Conservation (phyloP, 176 grass and related monocot genomes). For the Elaeis guineensis region DNA sequence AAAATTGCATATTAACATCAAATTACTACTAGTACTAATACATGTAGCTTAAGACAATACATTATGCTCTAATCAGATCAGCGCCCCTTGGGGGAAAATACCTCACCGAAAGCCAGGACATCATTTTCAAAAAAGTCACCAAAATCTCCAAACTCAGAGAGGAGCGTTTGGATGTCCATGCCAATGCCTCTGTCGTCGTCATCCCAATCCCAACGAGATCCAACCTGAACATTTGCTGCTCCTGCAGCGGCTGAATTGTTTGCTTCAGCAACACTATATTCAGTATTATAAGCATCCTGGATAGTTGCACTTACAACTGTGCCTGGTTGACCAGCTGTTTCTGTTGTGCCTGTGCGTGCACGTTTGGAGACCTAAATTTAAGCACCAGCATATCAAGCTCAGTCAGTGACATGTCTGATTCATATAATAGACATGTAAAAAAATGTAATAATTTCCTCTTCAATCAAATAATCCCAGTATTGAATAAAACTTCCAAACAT, state of each 20-base stretch:
- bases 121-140: constrained; percentile 84
- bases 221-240: constrained; percentile 32
- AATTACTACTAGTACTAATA: too few species aligned
- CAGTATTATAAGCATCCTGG: constrained; percentile 23
- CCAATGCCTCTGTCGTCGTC: constrained; percentile 55
- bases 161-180: constrained; percentile 73
- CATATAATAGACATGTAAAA: too few species aligned
- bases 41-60: too few species aligned
- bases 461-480: too few species aligned
- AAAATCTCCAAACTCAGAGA: constrained; percentile 94
- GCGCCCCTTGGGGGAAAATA: constrained; percentile 14
- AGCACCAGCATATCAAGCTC: constrained; percentile 18
- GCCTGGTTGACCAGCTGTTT: constrained; percentile 57
- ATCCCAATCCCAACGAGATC: constrained; percentile 56
- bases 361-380: constrained; percentile 66
- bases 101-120: constrained; percentile 76
- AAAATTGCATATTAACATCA: too few species aligned
- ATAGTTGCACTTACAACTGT: constrained; percentile 39
- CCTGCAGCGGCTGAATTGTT: constrained; percentile 25
- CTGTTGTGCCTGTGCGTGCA: constrained; percentile 34
- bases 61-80: too few species aligned
- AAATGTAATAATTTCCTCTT: too few species aligned
- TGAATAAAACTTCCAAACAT: too few species aligned
- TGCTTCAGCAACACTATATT: constrained; percentile 19
- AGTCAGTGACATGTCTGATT: constrained; percentile 12